Conservation (phyloP, 2,329 filamentous ascomycete species). For the Cytospora schulzeri region DNA sequence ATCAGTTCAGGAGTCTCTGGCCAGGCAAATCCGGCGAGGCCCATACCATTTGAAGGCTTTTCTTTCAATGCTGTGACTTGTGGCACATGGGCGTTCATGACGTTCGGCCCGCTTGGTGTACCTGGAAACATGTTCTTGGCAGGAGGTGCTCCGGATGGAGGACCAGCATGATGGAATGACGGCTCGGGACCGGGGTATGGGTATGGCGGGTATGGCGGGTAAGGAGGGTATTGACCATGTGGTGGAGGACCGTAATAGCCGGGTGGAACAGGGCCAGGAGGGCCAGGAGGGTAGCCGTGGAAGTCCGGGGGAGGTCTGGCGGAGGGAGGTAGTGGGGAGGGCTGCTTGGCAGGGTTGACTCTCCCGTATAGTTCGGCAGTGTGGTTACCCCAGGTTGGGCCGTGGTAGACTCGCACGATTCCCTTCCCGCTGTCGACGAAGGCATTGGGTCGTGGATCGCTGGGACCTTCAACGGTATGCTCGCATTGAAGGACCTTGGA, state of each 20-base stretch:
- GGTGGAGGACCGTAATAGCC: not conserved
- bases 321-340: constrained; percentile 12
- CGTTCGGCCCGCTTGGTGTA: not conserved
- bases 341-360: constrained; percentile 10
- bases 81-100: not conserved
- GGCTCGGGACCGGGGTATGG: not conserved
- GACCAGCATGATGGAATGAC: not conserved
- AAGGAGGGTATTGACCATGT: constrained; percentile 4
- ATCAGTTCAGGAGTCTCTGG: constrained; percentile 2
- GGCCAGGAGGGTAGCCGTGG: not conserved
- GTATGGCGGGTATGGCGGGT: not conserved
- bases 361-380: constrained; percentile 46
- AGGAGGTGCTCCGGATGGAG: constrained; percentile 5
- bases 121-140: not conserved
- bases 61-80: constrained; percentile 2
- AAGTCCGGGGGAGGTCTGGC: not conserved
- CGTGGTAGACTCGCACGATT: constrained; percentile 60
- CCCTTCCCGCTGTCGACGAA: constrained; percentile 58
- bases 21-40: constrained; percentile 12
- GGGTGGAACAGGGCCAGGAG: not conserved
- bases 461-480: constrained; percentile 53
- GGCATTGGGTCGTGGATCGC: constrained; percentile 61
- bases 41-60: constrained; percentile 6
- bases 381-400: constrained; percentile 56
- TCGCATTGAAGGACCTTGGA: constrained; percentile 57